Conservation (phyloP, 768 basidiomycete species). For the Dictyophora rubrovolvata region DNA sequence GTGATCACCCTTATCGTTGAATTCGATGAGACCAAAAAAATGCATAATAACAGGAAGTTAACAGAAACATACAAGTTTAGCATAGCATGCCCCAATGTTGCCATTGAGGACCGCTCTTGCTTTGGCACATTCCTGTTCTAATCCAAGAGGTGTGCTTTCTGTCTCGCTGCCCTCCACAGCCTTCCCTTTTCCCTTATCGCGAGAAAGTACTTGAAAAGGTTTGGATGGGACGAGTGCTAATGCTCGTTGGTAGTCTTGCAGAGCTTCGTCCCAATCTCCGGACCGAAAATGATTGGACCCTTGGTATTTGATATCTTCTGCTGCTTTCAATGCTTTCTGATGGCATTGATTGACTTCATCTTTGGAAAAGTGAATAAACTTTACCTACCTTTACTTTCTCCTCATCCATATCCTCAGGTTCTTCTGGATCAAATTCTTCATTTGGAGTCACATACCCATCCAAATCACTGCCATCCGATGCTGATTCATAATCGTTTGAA, state of each 20-base stretch:
- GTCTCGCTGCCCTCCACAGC: slow-evolving; percentile 15
- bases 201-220: slow-evolving; percentile 17
- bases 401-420: not conserved
- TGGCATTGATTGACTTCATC: not conserved
- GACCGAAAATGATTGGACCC: slow-evolving; percentile 69
- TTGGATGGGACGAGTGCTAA: slow-evolving; percentile 49
- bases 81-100: slow-evolving; percentile 82
- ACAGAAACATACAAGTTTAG: slow-evolving; percentile 52
- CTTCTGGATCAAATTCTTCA: slow-evolving; percentile 1
- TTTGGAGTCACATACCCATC: slow-evolving; percentile 1
- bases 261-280: slow-evolving; percentile 57
- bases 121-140: slow-evolving; percentile 42
- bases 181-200: slow-evolving; percentile 17
- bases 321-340: slow-evolving; percentile 38
- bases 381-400: not conserved
- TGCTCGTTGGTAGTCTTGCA: slow-evolving; percentile 58
- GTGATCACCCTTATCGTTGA: slow-evolving; percentile 49
- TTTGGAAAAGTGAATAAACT: not conserved
- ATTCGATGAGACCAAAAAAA: not conserved
- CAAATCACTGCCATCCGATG: not conserved
- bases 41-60: not conserved
- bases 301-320: slow-evolving; percentile 56
- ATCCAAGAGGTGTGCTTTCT: slow-evolving; percentile 20
- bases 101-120: slow-evolving; percentile 66
- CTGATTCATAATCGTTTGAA: not conserved